These are phyloP conservation scores for Saccharomycopsis sp. DNA, from an alignment of 805 yeast species.

Conservation along the genomic window DNA sequence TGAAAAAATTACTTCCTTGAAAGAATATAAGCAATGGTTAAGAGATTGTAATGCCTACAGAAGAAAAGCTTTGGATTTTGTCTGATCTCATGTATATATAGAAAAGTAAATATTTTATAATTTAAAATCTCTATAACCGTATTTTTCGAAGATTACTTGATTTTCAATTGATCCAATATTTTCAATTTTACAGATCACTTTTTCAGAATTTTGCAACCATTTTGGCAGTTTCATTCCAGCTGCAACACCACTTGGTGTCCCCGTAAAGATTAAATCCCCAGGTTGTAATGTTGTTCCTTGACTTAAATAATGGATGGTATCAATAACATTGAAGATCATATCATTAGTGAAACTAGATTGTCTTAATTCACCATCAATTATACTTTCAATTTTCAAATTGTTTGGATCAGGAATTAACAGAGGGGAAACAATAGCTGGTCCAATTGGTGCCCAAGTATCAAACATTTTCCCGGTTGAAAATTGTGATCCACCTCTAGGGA, in stretches of 20 bases:
- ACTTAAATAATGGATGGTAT: slow-evolving; percentile 39
- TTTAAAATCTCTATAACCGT: slow-evolving; percentile 10
- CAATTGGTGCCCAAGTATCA: slow-evolving; percentile 52
- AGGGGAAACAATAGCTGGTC: slow-evolving; percentile 43
- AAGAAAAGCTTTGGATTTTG: slow-evolving; percentile 71
- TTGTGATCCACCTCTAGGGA: slow-evolving; percentile 45
- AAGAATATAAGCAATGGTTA: slow-evolving; percentile 90
- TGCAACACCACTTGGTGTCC: slow-evolving; percentile 53
- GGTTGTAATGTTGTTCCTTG: slow-evolving; percentile 46
- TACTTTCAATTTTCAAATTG: slow-evolving; percentile 32
- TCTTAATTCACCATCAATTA: slow-evolving; percentile 41
- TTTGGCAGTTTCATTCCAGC: slow-evolving; percentile 34
- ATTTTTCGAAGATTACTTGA: slow-evolving; percentile 30
- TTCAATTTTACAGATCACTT: slow-evolving; percentile 35
- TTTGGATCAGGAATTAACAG: slow-evolving; percentile 30
- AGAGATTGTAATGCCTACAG: slow-evolving; percentile 90
- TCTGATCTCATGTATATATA: slow-evolving; percentile 31
- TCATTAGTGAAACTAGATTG: slow-evolving; percentile 42
- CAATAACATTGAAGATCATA: slow-evolving; percentile 39
- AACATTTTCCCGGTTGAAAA: slow-evolving; percentile 47
- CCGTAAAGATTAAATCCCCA: slow-evolving; percentile 49
- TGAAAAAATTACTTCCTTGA: slow-evolving; percentile 82
- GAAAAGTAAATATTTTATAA: slow-evolving; percentile 1
- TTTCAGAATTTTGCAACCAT: slow-evolving; percentile 41
- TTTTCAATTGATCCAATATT: slow-evolving; percentile 38